A percentile compares a stretch with the other conserved stretches of the same genome.
Evolutionary conservation across 208 protist species (phyloP).

Genomic region (Trichomonas vaginalis): DNA sequence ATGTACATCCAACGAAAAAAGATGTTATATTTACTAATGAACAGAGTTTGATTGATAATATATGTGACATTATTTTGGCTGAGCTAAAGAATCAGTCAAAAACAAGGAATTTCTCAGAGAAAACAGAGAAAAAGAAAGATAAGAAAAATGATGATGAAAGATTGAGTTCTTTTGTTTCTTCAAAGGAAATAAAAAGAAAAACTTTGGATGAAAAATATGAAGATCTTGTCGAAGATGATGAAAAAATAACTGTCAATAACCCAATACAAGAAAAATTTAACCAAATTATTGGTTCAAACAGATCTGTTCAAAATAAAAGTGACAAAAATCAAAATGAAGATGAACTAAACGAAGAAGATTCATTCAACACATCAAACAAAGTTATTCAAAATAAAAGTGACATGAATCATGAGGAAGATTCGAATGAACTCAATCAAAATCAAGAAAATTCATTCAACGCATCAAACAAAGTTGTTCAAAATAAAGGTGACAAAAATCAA

Average conservation of each 20-base stretch:
- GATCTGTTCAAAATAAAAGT: not conserved
- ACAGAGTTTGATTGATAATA: not conserved
- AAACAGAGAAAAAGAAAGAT: not conserved
- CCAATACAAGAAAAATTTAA: too few species aligned
- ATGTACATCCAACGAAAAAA: slow-evolving; percentile 20
- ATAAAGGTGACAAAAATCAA: not conserved
- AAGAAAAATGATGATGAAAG: not conserved
- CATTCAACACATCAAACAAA: too few species aligned
- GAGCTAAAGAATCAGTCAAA: not conserved
- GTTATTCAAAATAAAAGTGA: too few species aligned
- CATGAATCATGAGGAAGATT: too few species aligned
- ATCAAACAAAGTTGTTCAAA: not conserved
- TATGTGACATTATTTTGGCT: not conserved
- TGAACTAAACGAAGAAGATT: not conserved
- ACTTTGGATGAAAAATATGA: not conserved
- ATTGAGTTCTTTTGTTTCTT: not conserved
- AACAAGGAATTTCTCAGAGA: not conserved
- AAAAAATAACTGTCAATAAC: too few species aligned
- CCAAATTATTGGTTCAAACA: too few species aligned
- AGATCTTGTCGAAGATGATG: not conserved
- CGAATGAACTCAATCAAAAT: too few species aligned
- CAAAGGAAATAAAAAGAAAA: not conserved
- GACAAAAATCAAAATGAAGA: not conserved
- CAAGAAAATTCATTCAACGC: too few species aligned
- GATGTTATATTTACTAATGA: not conserved